Evolutionary conservation across 768 basidiomycete species (phyloP), one percentile per base, ranked within the genome.

Genomic region (Chalciporus piperatus): DNA sequence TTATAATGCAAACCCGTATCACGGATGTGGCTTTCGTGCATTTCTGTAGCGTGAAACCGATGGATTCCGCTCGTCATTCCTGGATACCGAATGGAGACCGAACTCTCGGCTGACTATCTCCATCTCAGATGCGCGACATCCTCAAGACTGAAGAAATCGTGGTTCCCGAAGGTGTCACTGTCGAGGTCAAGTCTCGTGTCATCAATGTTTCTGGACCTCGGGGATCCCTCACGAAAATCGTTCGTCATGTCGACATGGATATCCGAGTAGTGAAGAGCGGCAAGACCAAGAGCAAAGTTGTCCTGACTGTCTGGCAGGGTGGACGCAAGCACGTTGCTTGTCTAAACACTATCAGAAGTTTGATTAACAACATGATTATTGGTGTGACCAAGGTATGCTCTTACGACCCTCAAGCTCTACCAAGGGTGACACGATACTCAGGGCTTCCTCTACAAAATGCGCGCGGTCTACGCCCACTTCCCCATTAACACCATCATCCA

Each of bases 381-480:
- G 97, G 97, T 58, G 97, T 99, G 56, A 98, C 93, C 45, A 92
- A 95, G 84, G 93, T 87, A 54, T 52, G 74, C 38, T 0, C 37
- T 4, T 17, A 2, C 12, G 8, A 27, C 16, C 32, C 16, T 11
- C 14, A 13, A 32, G 30, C 41, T 35, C 51, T 42, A 51, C 41
- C 47, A 39, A n/a, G 41, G 11, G 20, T 59, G 32, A 62, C 30
- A 12, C 14, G 11, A 22, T 13, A 41, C 47, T 39, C 60, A 95
- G 95, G 97, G 97, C 56, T 99, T 98, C 85, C 84, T 85, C 63
- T 99, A 99, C 84, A 99, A 98, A 87, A 98, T 99, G 96, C 92
- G 95, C 62, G 82, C 93, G 23, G 97, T 99, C 47, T 99, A 98
- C 68, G 97, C 97, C 63, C 97, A 99, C 79, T 99, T 99, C 80